Evolutionary conservation across 768 basidiomycete genomes (phyloP), one percentile per base, ranked within the genome.

Genomic region (Hygrophorus russula): DNA sequence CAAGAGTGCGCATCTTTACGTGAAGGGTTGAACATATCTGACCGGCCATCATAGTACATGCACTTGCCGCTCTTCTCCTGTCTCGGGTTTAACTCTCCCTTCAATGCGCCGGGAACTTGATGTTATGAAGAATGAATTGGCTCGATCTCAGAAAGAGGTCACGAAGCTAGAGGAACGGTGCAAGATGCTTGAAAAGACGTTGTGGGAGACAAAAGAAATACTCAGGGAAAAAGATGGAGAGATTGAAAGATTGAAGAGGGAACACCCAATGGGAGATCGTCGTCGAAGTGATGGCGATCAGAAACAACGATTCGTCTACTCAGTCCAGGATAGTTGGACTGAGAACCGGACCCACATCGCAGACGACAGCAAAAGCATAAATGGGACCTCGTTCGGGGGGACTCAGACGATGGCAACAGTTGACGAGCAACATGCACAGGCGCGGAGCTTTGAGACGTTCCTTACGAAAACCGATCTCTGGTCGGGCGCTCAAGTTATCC

Each of bases 401-500:
- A 13, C 17, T 31, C 35, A 20, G 17, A 33, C 44, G 34, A 47
- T 51, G 18, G 33, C 49, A 39, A 41, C 44, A 30, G 40, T 53
- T 33, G 67, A 76, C 24, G 80, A 85, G 59, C 71, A 74, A 34
- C 67, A 65, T 9, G 80, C 78, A 10, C 74, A 77, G 28, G 49
- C 64, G 32, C 75, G 73, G 45, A 74, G 76, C 53, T 59, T 66
- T 44, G 85, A 86, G 55, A 65, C 69, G 15, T 86, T 79, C 59
- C 69, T 86, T 63, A 82, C 82, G 12, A 79, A 82, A 47, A 78
- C 75, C 27, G 84, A 87, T 58, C 63, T 60, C 24, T 83, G 78
- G 80, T 83, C 82, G 1, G 84, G 84, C 10, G 77, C 81, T 1
- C 82, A 85, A 56, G 70, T 87, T 56, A 72, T 87, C 38, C 82